Conservation (phyloP, 108 stramenopile genomes). For the Stephanodiscus triporus region DNA sequence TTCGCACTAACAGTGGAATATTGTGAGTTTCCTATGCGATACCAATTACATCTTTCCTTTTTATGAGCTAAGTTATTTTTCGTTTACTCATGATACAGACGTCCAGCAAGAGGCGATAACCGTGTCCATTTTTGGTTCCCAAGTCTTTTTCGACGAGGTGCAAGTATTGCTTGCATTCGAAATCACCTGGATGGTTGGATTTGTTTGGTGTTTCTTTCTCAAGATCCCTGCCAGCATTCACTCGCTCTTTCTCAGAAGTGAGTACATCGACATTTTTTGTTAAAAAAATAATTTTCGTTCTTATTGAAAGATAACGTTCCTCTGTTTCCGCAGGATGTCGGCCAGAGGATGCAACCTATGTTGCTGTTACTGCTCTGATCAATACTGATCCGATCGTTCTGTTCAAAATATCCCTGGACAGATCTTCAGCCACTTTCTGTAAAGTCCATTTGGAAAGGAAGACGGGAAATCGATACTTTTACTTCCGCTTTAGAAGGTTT, state of each 20-base stretch:
- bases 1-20: conserved; percentile 46
- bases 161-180: conserved; percentile 64
- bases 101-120: conserved; percentile 33
- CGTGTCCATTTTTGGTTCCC: conserved; percentile 11
- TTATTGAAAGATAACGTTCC: neutral
- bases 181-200: conserved; percentile 61
- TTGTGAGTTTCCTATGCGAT: conserved; percentile 14
- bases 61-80: neutral
- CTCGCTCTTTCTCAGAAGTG: neutral
- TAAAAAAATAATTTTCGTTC: neutral
- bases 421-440: conserved; percentile 31
- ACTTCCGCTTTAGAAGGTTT: conserved; percentile 56
- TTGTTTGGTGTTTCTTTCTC: conserved; percentile 52
- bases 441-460: conserved; percentile 31
- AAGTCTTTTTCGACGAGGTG: conserved; percentile 43
- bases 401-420: conserved; percentile 9
- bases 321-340: conserved; percentile 31
- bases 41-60: neutral
- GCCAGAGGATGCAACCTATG: conserved; percentile 47
- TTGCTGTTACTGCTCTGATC: conserved; percentile 53
- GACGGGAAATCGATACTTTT: conserved; percentile 50
- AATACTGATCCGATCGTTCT: too few relatives aligned
- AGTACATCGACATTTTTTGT: neutral
- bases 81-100: neutral
- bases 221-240: conserved; percentile 41